Evolutionary conservation across 352 stramenopile genomes (phyloP), one percentile per base, ranked within the genome.

Genomic region (Globisporangium polare): DNA sequence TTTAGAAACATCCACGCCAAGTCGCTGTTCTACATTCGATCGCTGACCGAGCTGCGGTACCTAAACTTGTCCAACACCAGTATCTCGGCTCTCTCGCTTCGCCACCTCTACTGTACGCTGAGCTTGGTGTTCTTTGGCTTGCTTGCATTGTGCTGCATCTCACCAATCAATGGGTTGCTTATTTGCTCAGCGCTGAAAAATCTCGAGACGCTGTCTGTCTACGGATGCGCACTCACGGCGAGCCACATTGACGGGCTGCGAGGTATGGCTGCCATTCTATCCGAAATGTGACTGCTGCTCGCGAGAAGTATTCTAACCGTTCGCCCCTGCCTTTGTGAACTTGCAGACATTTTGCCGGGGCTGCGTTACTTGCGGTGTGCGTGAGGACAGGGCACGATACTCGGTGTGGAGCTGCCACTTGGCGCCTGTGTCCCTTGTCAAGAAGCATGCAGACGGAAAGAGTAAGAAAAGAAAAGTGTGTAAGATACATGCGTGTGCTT

Each of bases 41-140:
- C 78, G 29, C 67, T 93, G 27, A 84, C 78, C 17, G 47, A 76
- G 56, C 62, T 93, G 20, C 78, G 74, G 55, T 79, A 73, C 37
- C 66, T 94, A 58, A 94, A 94, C 65, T 69, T 94, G 52, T 92
- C 82, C 8, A 88, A 90, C 63, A 94, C 84, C 8, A 73, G 69
- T 29, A 83, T 94, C 22, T 86, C 79, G 0, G 77, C 74, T 12
- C 63, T 81, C 20, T 94, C 78, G 7, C 75, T 94, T 24, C 80
- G 79, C 17, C 79, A 90, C 60, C 67, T 94, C 9, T 83, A 85
- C 63, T 68, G 84, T 92, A 73, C 42, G 80, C 72, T 5, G 5
- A 46, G 43, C 43, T 18, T 46, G 24, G 10, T 39, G 24, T 6
- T 22, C 18, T 27, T 15, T 57, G 39, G 13, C 2, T 26, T 54